Conservation (phyloP, 306 rosid genomes). For the Malus sieversii region DNA sequence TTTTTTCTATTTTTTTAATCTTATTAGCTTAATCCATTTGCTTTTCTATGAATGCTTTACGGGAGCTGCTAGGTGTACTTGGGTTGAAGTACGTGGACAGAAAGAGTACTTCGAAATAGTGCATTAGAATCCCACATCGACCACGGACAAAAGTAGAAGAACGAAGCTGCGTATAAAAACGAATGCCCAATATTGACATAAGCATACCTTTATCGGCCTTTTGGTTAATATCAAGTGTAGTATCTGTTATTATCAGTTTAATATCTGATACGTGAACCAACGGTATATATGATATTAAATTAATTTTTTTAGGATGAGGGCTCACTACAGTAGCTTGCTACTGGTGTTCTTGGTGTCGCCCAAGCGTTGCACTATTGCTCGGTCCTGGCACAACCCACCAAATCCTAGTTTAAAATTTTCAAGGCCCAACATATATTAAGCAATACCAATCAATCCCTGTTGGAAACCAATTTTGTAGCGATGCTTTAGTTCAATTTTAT, state of each 20-base stretch:
- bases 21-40: no score
- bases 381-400: neutral
- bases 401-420: neutral
- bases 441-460: no score
- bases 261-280: neutral
- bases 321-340: neutral
- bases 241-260: neutral
- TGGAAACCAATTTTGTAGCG: no score
- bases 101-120: neutral
- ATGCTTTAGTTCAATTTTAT: no score
- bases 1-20: no score
- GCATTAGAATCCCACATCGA: neutral
- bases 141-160: no score
- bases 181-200: rapidly evolving
- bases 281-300: neutral
- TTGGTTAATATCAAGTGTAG: conserved; percentile 1
- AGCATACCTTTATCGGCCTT: neutral
- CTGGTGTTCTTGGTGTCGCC: neutral
- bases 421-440: no score
- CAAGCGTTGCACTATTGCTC: neutral
- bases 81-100: neutral
- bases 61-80: no score
- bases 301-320: neutral
- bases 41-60: no score
- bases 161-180: neutral